Conservation (phyloP, 768 basidiomycete species). For the Suillus tomentosus region DNA sequence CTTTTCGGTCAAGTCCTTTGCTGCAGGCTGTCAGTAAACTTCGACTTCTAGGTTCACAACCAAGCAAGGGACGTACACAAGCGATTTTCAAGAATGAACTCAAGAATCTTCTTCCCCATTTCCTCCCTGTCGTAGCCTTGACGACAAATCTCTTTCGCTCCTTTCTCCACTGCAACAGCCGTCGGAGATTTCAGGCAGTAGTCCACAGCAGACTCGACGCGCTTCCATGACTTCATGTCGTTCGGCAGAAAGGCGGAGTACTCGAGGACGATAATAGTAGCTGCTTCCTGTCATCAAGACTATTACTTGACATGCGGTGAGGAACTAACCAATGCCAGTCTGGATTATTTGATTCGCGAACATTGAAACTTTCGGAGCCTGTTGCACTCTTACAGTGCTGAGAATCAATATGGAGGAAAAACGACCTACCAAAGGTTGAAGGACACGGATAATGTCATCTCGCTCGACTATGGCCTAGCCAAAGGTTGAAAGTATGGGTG, state of each 20-base stretch:
- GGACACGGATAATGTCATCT: accelerated
- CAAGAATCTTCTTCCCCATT: neutral
- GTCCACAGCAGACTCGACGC: no score
- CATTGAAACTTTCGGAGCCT: neutral
- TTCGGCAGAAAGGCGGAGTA: no score
- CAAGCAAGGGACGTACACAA: neutral
- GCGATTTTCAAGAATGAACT: neutral
- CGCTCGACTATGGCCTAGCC: accelerated
- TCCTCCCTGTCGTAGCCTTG: neutral
- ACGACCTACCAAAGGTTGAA: neutral
- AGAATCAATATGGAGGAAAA: neutral
- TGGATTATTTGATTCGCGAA: no score
- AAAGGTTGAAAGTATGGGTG: neutral
- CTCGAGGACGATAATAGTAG: no score
- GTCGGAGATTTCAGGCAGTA: no score
- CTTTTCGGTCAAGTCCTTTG: neutral
- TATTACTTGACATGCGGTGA: no score
- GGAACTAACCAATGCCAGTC: no score
- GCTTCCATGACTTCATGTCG: no score
- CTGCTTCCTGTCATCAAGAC: no score
- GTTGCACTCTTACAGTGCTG: neutral
- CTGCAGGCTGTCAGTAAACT: neutral
- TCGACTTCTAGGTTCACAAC: neutral
- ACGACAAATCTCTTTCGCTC: neutral
- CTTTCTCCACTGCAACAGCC: neutral